A percentile compares a stretch with the other conserved stretches of the same genome.
Conservation (phyloP, 1,139 yeast species). For the Protomyces gravidus region DNA sequence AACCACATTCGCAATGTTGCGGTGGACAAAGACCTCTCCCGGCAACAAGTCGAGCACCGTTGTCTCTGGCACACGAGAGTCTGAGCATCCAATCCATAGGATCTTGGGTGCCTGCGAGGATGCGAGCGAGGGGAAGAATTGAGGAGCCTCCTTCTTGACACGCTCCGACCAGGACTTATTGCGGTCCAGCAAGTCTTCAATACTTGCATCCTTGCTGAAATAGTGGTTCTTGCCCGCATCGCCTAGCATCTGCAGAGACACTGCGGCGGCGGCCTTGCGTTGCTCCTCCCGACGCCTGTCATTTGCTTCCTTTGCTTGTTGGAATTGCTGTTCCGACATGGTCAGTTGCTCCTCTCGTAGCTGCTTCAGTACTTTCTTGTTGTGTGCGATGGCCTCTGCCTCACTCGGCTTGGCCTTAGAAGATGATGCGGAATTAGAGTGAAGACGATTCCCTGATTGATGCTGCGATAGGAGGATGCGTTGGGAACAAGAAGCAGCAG, state of each 20-base stretch:
- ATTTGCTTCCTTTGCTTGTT: not conserved
- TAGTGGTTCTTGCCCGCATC: slow-evolving; percentile 10
- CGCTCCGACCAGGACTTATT: slow-evolving; percentile 66
- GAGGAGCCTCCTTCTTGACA: slow-evolving; percentile 57
- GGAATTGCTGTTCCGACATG: not conserved
- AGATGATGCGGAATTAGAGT: no score
- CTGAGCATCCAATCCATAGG: slow-evolving; percentile 93
- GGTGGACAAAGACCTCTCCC: slow-evolving; percentile 90
- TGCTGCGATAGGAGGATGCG: no score
- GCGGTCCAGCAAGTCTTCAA: slow-evolving; percentile 48
- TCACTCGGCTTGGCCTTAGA: no score
- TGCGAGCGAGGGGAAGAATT: slow-evolving; percentile 63
- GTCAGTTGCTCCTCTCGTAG: not conserved
- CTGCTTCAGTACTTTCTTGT: not conserved
- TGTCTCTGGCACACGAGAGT: slow-evolving; percentile 81
- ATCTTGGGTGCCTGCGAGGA: slow-evolving; percentile 91
- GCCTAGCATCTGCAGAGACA: slow-evolving; percentile 17
- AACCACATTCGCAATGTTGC: slow-evolving; percentile 85
- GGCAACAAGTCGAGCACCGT: slow-evolving; percentile 67
- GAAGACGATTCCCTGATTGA: no score
- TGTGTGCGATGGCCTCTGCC: no score
- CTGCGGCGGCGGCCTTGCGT: slow-evolving; percentile 2
- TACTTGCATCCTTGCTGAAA: slow-evolving; percentile 19
- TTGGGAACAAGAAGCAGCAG: no score
- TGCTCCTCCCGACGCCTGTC: not conserved